phyloP scores from a whole-genome alignment of 139 green algal species.

The Nannochloris sp. region DNA sequence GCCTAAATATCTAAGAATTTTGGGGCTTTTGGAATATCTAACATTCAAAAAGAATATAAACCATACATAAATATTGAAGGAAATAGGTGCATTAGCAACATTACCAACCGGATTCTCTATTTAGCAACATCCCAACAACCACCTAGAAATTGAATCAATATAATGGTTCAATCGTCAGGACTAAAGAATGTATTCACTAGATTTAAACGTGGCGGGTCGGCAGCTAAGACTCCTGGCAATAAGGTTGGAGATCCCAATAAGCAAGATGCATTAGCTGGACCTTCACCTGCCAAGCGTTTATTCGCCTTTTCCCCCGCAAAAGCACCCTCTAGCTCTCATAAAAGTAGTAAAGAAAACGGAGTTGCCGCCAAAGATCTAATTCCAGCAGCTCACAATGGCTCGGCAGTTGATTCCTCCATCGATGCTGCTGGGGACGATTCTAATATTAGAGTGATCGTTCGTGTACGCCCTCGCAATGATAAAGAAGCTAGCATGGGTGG shows the following conservation, averaged over 20 bases:
- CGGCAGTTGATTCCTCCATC: neutral
- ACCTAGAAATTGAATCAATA: too few relatives aligned
- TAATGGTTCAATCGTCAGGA: neutral
- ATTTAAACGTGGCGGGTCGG: neutral
- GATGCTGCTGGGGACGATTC: neutral
- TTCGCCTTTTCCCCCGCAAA: neutral
- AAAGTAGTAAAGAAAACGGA: neutral
- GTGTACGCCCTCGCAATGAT: conserved; percentile 28
- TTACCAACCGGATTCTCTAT: too few relatives aligned
- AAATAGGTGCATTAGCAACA: too few relatives aligned
- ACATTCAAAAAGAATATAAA: too few relatives aligned
- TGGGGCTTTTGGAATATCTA: too few relatives aligned
- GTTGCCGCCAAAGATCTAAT: neutral
- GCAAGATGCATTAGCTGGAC: too few relatives aligned
- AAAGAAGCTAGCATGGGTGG: conserved; percentile 22
- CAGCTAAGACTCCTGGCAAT: neutral
- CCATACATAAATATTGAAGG: too few relatives aligned
- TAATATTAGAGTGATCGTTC: conserved; percentile 38
- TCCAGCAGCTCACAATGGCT: neutral
- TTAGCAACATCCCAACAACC: too few relatives aligned
- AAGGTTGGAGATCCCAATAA: too few relatives aligned
- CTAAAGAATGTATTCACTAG: neutral
- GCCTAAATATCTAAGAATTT: too few relatives aligned
- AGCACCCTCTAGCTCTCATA: neutral
- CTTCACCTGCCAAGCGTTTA: neutral